Conservation (phyloP, 2,329 filamentous ascomycete species). For the Aspergillus udagawae region DNA sequence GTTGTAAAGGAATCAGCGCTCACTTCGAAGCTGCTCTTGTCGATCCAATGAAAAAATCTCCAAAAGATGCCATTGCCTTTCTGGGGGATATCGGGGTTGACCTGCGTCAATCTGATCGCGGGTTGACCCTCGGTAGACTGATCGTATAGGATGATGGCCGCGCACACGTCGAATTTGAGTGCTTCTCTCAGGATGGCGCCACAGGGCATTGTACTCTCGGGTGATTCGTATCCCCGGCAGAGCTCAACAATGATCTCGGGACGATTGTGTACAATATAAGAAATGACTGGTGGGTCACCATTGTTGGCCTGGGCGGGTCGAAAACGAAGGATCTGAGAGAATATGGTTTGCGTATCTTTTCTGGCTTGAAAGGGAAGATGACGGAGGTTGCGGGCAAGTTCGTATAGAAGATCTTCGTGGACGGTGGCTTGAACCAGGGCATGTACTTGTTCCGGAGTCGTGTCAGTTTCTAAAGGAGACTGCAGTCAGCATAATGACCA, state of each 20-base stretch:
- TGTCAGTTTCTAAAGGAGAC: constrained; percentile 66
- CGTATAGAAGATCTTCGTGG: constrained; percentile 81
- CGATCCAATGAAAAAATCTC: constrained; percentile 96
- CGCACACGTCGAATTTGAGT: constrained; percentile 84
- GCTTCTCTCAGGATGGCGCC: constrained; percentile 87
- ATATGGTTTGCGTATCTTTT: constrained; percentile 93
- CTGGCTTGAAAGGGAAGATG: constrained; percentile 90
- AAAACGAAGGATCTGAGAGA: constrained; percentile 92
- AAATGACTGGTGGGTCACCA: constrained; percentile 77
- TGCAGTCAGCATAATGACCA: constrained; percentile 9
- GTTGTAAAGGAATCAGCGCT: constrained; percentile 97
- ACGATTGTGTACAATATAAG: constrained; percentile 80
- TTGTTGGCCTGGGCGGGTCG: constrained; percentile 63
- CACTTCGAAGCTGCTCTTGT: constrained; percentile 93
- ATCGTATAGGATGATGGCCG: constrained; percentile 88
- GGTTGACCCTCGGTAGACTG: constrained; percentile 72
- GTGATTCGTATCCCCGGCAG: constrained; percentile 83
- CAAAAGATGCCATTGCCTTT: constrained; percentile 86
- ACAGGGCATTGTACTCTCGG: constrained; percentile 86
- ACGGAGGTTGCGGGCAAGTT: constrained; percentile 77
- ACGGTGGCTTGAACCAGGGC: constrained; percentile 80
- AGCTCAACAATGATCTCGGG: constrained; percentile 84
- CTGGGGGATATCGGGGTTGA: constrained; percentile 71
- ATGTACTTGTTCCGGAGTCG: constrained; percentile 80
- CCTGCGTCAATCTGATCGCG: constrained; percentile 69